Conservation (phyloP, 2,329 filamentous ascomycete genomes). For the Neurospora sp. region DNA sequence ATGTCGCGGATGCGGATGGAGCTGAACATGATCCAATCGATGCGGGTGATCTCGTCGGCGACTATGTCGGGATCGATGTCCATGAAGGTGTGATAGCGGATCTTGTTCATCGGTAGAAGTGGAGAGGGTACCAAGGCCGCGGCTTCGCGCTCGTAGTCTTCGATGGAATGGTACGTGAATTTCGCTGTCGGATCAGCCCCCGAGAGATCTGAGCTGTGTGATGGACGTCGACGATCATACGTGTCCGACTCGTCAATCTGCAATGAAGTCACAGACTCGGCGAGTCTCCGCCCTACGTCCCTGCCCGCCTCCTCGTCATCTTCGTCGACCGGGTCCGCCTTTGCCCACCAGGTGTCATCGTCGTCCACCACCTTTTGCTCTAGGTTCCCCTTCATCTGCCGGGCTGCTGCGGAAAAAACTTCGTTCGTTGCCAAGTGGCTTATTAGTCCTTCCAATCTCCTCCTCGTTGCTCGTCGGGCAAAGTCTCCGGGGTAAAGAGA, state of each 20-base stretch:
- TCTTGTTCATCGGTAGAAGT: constrained; percentile 64
- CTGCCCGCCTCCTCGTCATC: constrained; percentile 19
- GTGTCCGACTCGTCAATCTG: constrained; percentile 36
- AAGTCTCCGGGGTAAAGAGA: constrained; percentile 88
- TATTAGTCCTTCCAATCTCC: constrained; percentile 66
- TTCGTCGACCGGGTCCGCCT: constrained; percentile 52
- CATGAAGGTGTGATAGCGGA: constrained; percentile 86
- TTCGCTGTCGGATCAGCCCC: constrained; percentile 32
- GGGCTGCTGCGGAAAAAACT: constrained; percentile 74
- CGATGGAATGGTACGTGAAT: constrained; percentile 55
- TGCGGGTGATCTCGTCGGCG: constrained; percentile 83
- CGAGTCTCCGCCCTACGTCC: constrained; percentile 24
- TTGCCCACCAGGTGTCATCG: constrained; percentile 90
- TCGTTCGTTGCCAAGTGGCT: constrained; percentile 62
- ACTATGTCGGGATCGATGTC: constrained; percentile 74
- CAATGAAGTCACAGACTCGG: constrained; percentile 37
- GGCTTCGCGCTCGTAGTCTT: constrained; percentile 74
- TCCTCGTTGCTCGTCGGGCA: constrained; percentile 64
- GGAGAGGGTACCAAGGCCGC: constrained; percentile 59
- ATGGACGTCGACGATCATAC: constrained; percentile 30
- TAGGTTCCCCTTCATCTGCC: constrained; percentile 73
- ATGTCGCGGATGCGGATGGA: constrained; percentile 89
- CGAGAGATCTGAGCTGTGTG: constrained; percentile 35
- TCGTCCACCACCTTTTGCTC: constrained; percentile 67
- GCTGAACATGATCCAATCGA: constrained; percentile 98